Conservation (phyloP, 2,329 filamentous ascomycete genomes). For the Colletotrichum tamarilloi region DNA sequence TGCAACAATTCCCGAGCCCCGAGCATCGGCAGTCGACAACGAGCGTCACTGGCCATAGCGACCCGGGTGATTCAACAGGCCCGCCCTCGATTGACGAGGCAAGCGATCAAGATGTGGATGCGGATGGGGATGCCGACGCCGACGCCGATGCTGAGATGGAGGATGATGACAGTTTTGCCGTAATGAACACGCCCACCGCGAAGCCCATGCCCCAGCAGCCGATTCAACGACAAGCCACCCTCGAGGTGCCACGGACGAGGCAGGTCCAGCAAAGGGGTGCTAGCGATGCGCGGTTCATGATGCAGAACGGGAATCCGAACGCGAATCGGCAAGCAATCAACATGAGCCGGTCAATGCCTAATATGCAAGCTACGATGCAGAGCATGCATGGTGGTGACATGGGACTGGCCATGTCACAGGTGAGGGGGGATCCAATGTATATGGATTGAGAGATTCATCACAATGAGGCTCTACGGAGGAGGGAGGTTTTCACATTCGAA, state of each 20-base stretch:
- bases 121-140: conserved; percentile 53
- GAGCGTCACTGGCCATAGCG: conserved; percentile 49
- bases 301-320: conserved; percentile 52
- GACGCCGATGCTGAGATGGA: conserved; percentile 62
- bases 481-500: background rate
- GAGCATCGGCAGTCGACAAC: conserved; percentile 44
- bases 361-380: conserved; percentile 56
- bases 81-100: conserved; percentile 58
- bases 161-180: conserved; percentile 66
- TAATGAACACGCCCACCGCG: conserved; percentile 56
- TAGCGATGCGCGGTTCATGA: conserved; percentile 53
- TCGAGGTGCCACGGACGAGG: conserved; percentile 57
- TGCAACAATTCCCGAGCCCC: conserved; percentile 37
- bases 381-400: conserved; percentile 56
- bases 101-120: conserved; percentile 55
- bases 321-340: conserved; percentile 51
- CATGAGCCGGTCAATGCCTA: conserved; percentile 58
- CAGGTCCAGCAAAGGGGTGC: conserved; percentile 46
- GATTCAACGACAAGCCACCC: conserved; percentile 52
- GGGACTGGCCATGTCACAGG: conserved; percentile 57
- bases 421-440: conserved; percentile 62
- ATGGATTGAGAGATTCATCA: conserved; percentile 53
- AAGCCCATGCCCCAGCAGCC: conserved; percentile 48
- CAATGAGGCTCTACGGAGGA: background rate
- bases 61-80: conserved; percentile 46